Evolutionary conservation across 73 alveolate genomes (phyloP).

Genomic region (Stentor coeruleus): DNA sequence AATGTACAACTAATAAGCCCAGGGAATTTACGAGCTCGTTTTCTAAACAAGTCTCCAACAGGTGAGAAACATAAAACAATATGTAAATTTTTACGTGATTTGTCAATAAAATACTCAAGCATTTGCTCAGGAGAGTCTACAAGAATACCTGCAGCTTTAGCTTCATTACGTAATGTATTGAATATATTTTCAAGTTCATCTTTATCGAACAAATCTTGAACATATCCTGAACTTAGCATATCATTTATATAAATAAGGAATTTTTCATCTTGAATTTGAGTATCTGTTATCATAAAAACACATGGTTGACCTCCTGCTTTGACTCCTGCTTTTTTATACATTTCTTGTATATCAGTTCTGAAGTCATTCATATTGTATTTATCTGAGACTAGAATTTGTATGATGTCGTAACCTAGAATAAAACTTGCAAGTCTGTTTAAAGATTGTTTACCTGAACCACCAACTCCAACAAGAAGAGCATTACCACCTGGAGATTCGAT

Average conservation of each 20-base stretch:
- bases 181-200: constrained; percentile 94
- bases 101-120: constrained; percentile 68
- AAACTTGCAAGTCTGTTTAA: constrained; percentile 94
- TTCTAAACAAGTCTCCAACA: constrained; percentile 99
- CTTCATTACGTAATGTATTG: constrained; percentile 88
- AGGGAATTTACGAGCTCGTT: constrained; percentile 99
- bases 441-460: constrained; percentile 99
- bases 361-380: constrained; percentile 89
- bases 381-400: constrained; percentile 93
- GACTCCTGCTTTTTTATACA: constrained; percentile 96
- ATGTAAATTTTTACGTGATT: constrained; percentile 82
- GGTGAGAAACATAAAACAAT: constrained; percentile 98
- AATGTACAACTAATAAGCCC: constrained; percentile 96
- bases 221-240: constrained; percentile 97
- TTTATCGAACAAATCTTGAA: constrained; percentile 87
- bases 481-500: constrained; percentile 96
- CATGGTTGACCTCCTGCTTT: constrained; percentile 89
- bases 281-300: constrained; percentile 96
- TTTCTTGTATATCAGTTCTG: constrained; percentile 88
- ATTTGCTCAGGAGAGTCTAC: constrained; percentile 56
- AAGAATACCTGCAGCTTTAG: constrained; percentile 82
- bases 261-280: constrained; percentile 96
- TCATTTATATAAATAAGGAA: constrained; percentile 98
- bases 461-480: constrained; percentile 99
- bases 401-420: constrained; percentile 92